Base-by-base conservation (phyloP, 352 stramenopile species). In the Phytophthora vignae region DNA sequence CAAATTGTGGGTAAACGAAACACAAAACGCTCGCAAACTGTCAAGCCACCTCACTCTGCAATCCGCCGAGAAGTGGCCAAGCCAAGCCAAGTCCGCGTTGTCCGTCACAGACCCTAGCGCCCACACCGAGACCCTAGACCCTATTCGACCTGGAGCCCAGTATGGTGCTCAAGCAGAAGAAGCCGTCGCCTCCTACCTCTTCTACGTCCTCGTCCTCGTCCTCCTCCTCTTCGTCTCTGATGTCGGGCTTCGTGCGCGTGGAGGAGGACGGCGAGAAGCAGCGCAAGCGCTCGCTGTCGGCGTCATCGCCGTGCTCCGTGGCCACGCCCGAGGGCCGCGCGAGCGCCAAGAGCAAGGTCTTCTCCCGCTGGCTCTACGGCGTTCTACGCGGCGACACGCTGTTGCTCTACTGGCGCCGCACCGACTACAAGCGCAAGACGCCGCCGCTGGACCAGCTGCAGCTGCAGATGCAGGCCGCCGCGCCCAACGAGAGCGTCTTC, bases 351-450 rank as follows among this genome's bases (percentile, higher is more conserved):
- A 74, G 67, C 14, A 78, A 84, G n/a, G 79, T 78, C 3, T 85
- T 77, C 54, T 87, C 81, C 12, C 79, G 82, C 56, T 89, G 82
- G 82, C 82, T 87, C 64, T 89, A 87, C 68, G 79, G 74, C 62
- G 79, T 86, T 38, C 64, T 89, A 50, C 70, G 74, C 17, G 72
- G 73, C 17, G 79, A 85, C 22, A 78, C 55, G 40, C 64, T 89
- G 60, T 70, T 81, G 60, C 73, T 89, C 10, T 89, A 89, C 69
- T 85, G 75, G 73, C 79, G 79, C 9, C 79, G 82, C 64, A 76
- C 69, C 8, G 82, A 89, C 67, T 89, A 89, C 76, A 89, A 87
- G 73, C 82, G 79, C 56, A 77, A 80, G 57, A 77, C 71, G 27
- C 62, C 79, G 46, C 82, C 82, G 15, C 73, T 85, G 62, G 76